Percentiles rank a stretch among this genome's conserved stretches.
Conservation (phyloP, 371 early-diverging fungal species). For the Saksenaea oblongispora region DNA sequence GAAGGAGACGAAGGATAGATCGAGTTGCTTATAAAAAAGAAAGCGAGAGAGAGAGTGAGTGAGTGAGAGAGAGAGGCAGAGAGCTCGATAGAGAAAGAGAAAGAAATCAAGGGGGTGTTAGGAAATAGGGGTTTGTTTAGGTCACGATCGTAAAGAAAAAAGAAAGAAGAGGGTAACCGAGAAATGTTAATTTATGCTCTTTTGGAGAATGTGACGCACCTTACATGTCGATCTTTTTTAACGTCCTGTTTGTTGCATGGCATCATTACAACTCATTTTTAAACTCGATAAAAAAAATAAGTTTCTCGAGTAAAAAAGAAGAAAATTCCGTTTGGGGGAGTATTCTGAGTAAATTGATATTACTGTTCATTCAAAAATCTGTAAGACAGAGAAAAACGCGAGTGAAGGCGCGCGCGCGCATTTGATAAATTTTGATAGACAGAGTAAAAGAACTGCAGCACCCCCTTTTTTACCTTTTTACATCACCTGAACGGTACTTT, state of each 20-base stretch:
- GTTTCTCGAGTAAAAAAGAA: neutral
- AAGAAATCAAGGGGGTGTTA: constrained; percentile 10
- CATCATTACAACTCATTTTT: neutral
- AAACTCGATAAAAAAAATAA: no score
- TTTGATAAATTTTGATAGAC: neutral
- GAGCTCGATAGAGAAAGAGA: constrained; percentile 9
- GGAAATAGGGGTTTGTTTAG: neutral
- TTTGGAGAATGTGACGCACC: constrained; percentile 32
- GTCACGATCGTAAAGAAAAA: constrained; percentile 18
- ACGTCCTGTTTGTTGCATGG: neutral
- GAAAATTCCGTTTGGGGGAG: no score
- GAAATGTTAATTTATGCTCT: constrained; percentile 43
- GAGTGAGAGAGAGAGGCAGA: neutral
- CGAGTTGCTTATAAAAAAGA: constrained; percentile 4
- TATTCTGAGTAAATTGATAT: no score
- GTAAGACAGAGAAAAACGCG: no score
- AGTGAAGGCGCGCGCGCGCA: no score
- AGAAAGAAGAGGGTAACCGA: constrained; percentile 16
- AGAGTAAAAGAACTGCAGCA: neutral
- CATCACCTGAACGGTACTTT: neutral
- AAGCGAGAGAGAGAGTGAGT: constrained; percentile 5
- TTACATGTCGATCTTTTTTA: constrained; percentile 21
- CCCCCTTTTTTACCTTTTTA: neutral
- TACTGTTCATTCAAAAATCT: no score
- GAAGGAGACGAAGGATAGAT: neutral